phyloP scores from a whole-genome alignment of 495 filamentous ascomycete species.

The Aspergillus baeticus region DNA sequence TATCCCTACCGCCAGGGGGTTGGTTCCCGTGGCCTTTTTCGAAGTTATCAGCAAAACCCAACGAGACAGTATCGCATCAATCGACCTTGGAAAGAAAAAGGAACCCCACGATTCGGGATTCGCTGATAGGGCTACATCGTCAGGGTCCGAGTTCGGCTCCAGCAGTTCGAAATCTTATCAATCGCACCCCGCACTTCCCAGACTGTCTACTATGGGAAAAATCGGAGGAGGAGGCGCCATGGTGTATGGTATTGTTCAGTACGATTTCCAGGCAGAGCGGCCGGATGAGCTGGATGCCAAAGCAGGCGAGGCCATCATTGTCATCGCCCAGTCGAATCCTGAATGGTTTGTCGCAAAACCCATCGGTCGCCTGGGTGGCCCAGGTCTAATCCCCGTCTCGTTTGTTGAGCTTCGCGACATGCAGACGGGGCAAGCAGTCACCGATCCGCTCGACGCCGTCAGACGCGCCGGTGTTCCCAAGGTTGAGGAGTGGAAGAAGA shows the following conservation, averaged over 20 bases:
- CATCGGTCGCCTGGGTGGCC: constrained; percentile 89
- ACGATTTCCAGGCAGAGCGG: constrained; percentile 93
- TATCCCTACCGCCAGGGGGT: constrained; percentile 79
- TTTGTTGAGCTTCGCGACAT: constrained; percentile 97
- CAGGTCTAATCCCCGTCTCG: constrained; percentile 92
- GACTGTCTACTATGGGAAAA: constrained; percentile 58
- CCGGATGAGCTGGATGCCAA: constrained; percentile 95
- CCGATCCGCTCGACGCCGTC: constrained; percentile 84
- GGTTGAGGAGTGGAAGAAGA: constrained; percentile 99
- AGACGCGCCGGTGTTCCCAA: constrained; percentile 88
- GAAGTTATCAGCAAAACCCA: constrained; percentile 87
- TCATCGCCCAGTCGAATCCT: constrained; percentile 98
- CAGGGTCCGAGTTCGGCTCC: constrained; percentile 33
- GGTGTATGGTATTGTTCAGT: constrained; percentile 95
- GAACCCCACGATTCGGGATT: constrained; percentile 77
- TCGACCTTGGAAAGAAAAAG: constrained; percentile 58
- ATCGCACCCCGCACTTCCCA: constrained; percentile 38
- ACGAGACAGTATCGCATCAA: constrained; percentile 74
- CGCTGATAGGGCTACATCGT: constrained; percentile 55
- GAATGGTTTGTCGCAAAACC: constrained; percentile 99
- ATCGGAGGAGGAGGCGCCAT: constrained; percentile 67
- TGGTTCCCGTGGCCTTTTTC: constrained; percentile 93
- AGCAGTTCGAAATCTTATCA: constrained; percentile 25
- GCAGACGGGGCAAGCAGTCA: constrained; percentile 77
- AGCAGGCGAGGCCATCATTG: constrained; percentile 92